Conservation (phyloP, 2,329 filamentous ascomycete species). For the Remersonia thermophila region DNA sequence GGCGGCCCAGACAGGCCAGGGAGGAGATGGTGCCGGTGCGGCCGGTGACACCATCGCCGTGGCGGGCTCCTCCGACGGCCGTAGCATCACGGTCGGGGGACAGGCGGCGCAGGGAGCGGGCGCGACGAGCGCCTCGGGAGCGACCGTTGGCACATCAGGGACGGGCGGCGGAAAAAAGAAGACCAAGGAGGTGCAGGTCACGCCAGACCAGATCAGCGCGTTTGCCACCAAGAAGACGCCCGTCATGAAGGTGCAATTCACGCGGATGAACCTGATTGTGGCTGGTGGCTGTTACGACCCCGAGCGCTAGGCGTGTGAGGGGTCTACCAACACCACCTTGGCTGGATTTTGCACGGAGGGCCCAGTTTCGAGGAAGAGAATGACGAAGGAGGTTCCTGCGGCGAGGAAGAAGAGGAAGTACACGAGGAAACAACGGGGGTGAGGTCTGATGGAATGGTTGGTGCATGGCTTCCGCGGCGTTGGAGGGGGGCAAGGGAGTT, state of each 20-base stretch:
- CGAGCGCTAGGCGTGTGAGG: slow-evolving; percentile 13
- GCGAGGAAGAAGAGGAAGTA: neutral
- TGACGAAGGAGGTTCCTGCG: neutral
- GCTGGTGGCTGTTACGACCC: slow-evolving; percentile 63
- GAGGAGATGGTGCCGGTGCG: slow-evolving; percentile 18
- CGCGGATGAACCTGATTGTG: slow-evolving; percentile 85
- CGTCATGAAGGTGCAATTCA: slow-evolving; percentile 86
- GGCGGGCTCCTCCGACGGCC: slow-evolving; percentile 23
- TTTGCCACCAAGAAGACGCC: slow-evolving; percentile 95
- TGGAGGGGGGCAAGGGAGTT: no score
- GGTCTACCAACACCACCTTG: neutral
- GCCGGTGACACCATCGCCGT: slow-evolving; percentile 28
- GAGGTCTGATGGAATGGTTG: no score
- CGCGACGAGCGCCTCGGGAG: slow-evolving; percentile 21
- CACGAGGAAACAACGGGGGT: no score
- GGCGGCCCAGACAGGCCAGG: slow-evolving; percentile 15
- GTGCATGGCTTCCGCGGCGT: no score
- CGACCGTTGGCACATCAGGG: slow-evolving; percentile 19
- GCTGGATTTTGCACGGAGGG: neutral
- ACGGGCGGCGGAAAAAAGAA: slow-evolving; percentile 52
- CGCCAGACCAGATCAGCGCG: slow-evolving; percentile 84
- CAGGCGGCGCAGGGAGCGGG: slow-evolving; percentile 34
- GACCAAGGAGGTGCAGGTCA: slow-evolving; percentile 79
- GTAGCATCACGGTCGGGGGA: slow-evolving; percentile 28
- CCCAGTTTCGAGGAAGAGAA: neutral